Percentiles rank a stretch among this genome's conserved stretches.
Conservation (phyloP, 495 filamentous ascomycete species). For the Extremus antarcticus region DNA sequence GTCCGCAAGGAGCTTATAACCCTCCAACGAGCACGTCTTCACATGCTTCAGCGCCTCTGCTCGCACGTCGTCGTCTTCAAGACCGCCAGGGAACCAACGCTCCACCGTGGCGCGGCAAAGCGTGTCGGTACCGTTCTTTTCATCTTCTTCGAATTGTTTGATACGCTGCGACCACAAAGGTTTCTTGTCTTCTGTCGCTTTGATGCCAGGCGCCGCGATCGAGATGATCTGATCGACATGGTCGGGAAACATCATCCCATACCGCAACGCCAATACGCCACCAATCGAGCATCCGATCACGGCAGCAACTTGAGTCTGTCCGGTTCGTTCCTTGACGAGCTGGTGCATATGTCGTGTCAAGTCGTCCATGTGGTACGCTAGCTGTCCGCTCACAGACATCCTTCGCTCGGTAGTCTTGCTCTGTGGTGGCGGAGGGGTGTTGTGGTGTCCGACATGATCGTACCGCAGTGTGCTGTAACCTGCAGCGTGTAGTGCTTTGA, state of each 20-base stretch:
- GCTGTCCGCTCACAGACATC: not conserved
- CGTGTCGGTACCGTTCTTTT: slow-evolving; percentile 1
- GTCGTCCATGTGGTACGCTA: slow-evolving; percentile 17
- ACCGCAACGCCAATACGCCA: slow-evolving; percentile 13
- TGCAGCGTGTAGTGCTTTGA: not conserved
- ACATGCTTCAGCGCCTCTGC: slow-evolving; percentile 13
- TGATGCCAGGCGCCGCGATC: slow-evolving; percentile 12
- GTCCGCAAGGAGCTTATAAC: slow-evolving; percentile 11
- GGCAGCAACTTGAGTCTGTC: slow-evolving; percentile 3
- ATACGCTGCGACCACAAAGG: slow-evolving; percentile 10
- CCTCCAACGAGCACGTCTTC: slow-evolving; percentile 7
- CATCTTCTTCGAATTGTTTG: slow-evolving; percentile 13
- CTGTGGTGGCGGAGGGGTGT: slow-evolving; percentile 11
- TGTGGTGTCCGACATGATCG: slow-evolving; percentile 17
- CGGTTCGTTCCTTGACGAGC: slow-evolving; percentile 10
- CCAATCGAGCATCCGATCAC: slow-evolving; percentile 17
- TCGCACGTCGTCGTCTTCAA: slow-evolving; percentile 9
- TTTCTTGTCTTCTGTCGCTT: slow-evolving; percentile 5
- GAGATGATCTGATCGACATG: slow-evolving; percentile 12
- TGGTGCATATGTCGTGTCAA: slow-evolving; percentile 16
- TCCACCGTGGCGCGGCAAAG: slow-evolving; percentile 8
- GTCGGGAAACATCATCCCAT: slow-evolving; percentile 13
- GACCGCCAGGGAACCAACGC: slow-evolving; percentile 10
- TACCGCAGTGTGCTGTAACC: slow-evolving; percentile 16
- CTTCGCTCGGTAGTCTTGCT: not conserved